Evolutionary conservation across 176 grass and related monocot species (phyloP).

Genomic region (Oryza meridionalis): DNA sequence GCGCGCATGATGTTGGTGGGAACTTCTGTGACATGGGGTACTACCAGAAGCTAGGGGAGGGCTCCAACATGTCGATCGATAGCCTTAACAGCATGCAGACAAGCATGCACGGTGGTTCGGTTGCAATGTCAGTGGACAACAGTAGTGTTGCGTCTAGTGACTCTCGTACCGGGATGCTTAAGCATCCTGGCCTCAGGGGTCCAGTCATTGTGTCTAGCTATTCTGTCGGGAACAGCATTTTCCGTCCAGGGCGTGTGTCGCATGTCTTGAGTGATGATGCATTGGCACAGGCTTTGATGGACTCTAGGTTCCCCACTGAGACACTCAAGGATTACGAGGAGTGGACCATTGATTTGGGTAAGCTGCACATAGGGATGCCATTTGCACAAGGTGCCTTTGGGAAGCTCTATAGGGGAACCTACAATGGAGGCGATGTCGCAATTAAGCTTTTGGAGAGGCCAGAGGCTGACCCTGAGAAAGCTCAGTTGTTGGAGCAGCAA

Average conservation of each 20-base stretch:
- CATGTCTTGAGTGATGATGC: constrained; percentile 76
- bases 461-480: constrained; percentile 58
- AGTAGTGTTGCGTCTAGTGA: constrained; percentile 70
- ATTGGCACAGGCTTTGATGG: constrained; percentile 83
- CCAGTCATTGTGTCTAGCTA: constrained; percentile 52
- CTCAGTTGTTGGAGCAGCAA: constrained; percentile 73
- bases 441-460: constrained; percentile 85
- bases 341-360: constrained; percentile 77
- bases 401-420: constrained; percentile 78
- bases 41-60: constrained; percentile 78
- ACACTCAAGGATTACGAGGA: constrained; percentile 75
- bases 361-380: constrained; percentile 67
- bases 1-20: constrained; percentile 34
- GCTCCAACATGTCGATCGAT: constrained; percentile 73
- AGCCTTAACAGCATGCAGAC: constrained; percentile 72
- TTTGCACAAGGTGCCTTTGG: constrained; percentile 89
- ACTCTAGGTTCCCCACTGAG: constrained; percentile 59
- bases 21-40: constrained; percentile 68
- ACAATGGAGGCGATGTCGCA: constrained; percentile 75
- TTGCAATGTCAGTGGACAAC: constrained; percentile 60
- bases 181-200: constrained; percentile 61
- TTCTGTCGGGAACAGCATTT: constrained; percentile 63
- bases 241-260: constrained; percentile 61
- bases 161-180: constrained; percentile 62
- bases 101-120: constrained; percentile 56